phyloP scores from a whole-genome alignment of 2,329 filamentous ascomycete species.

The Colletotrichum sansevieriae region DNA sequence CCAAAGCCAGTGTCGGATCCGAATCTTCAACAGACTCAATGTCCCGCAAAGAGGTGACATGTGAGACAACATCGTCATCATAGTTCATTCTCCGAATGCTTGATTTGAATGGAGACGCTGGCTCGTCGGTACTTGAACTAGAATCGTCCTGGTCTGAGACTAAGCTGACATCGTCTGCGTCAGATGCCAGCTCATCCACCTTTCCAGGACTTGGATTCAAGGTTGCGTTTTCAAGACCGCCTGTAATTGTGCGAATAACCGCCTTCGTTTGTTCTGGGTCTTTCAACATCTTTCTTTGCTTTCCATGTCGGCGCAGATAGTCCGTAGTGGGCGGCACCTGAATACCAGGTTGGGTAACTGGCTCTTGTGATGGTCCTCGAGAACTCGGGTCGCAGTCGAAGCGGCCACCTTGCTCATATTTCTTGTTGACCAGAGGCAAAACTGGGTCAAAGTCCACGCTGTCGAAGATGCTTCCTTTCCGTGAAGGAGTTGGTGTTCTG shows the following conservation, averaged over 20 bases:
- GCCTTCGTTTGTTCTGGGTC: conserved; percentile 45
- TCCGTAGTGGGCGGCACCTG: conserved; percentile 60
- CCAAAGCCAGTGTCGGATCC: conserved; percentile 61
- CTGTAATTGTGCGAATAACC: conserved; percentile 54
- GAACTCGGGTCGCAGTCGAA: conserved; percentile 61
- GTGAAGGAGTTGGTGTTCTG: conserved; percentile 44
- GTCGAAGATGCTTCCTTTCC: conserved; percentile 64
- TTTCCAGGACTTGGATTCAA: conserved; percentile 55
- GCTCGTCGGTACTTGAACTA: conserved; percentile 63
- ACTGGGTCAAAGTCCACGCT: conserved; percentile 67
- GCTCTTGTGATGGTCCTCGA: conserved; percentile 45
- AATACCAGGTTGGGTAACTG: conserved; percentile 47
- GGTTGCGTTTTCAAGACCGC: conserved; percentile 51
- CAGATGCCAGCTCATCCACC: conserved; percentile 55
- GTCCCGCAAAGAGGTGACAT: conserved; percentile 65
- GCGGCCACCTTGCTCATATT: conserved; percentile 69
- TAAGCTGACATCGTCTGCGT: conserved; percentile 63
- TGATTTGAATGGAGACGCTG: conserved; percentile 64
- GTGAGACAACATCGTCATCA: conserved; percentile 68
- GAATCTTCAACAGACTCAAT: conserved; percentile 60
- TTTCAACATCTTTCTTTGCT: conserved; percentile 53
- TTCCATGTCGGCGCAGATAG: conserved; percentile 63
- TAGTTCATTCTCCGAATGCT: conserved; percentile 56
- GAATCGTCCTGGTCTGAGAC: conserved; percentile 69
- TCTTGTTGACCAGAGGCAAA: conserved; percentile 67